phyloP scores from a whole-genome alignment of 371 early-diverging fungal genomes.

The Actinomucor elegans region DNA sequence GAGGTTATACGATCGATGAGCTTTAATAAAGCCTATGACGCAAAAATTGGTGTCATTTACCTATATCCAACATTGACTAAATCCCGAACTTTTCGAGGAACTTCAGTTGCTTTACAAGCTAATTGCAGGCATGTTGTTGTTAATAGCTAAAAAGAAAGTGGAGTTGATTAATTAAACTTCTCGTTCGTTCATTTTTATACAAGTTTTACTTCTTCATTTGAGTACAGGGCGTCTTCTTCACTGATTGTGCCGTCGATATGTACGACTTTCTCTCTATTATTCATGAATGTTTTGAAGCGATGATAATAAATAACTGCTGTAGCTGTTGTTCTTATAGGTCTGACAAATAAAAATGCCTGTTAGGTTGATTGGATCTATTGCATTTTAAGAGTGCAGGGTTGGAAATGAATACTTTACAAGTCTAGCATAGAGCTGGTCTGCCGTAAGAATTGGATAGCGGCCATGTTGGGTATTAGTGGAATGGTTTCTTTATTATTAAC shows the following conservation, averaged over 20 bases:
- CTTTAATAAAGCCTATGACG: no score
- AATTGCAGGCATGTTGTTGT: slow-evolving; percentile 55
- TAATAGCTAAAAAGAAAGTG: slow-evolving; percentile 26
- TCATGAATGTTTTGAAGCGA: slow-evolving; percentile 41
- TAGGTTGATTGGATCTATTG: neutral
- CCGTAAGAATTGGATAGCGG: slow-evolving; percentile 20
- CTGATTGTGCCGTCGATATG: slow-evolving; percentile 9
- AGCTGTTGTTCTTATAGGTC: slow-evolving; percentile 50
- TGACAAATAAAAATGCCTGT: slow-evolving; percentile 2
- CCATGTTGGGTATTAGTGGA: slow-evolving; percentile 21
- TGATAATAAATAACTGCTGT: slow-evolving; percentile 49
- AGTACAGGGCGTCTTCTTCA: slow-evolving; percentile 24
- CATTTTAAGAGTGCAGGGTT: no score
- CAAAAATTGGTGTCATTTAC: slow-evolving; percentile 19
- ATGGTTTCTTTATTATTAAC: neutral
- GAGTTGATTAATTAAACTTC: no score
- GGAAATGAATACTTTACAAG: slow-evolving; percentile 3
- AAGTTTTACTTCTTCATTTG: slow-evolving; percentile 36
- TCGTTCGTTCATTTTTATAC: no score
- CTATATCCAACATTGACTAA: slow-evolving; percentile 57
- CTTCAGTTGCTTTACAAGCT: slow-evolving; percentile 58
- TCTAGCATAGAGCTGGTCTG: slow-evolving; percentile 25
- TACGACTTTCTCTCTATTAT: slow-evolving; percentile 9
- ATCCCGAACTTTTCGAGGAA: slow-evolving; percentile 58
- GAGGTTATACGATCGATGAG: no score